A percentile compares a stretch with the other conserved stretches of the same genome.
Evolutionary conservation across 2,329 filamentous ascomycete genomes (phyloP).

Genomic region (Aspergillus sp.): DNA sequence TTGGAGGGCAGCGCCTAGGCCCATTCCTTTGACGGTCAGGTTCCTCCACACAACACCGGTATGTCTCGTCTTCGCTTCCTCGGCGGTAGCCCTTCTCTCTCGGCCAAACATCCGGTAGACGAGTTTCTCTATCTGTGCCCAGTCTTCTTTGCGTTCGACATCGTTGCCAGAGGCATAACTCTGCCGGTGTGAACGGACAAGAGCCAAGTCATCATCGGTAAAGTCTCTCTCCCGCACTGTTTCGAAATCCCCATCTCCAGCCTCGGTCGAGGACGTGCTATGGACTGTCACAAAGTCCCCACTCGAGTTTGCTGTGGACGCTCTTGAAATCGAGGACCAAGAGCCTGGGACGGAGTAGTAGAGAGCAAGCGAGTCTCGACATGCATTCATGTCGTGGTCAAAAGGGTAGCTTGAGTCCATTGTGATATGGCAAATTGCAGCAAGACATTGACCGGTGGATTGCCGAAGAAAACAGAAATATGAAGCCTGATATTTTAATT

Average conservation of each 20-base stretch:
- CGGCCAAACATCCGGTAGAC: conserved; percentile 64
- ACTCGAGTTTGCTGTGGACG: neutral
- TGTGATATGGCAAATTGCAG: too few species aligned
- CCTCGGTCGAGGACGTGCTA: conserved; percentile 3
- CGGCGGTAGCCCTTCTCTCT: conserved; percentile 54
- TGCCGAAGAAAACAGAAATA: too few species aligned
- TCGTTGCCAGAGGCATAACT: conserved; percentile 14
- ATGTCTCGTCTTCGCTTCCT: conserved; percentile 61
- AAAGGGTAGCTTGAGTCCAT: too few species aligned
- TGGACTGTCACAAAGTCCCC: conserved; percentile 7
- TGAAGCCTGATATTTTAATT: too few species aligned
- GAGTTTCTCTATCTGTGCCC: conserved; percentile 31
- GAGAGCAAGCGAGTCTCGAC: neutral
- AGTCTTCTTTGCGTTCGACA: conserved; percentile 16
- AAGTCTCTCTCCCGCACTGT: conserved; percentile 1
- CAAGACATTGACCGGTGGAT: too few species aligned
- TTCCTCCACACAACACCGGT: conserved; percentile 61
- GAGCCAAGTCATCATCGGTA: conserved; percentile 11
- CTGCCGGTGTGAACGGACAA: conserved; percentile 17
- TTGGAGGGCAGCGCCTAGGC: conserved; percentile 54
- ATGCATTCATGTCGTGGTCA: too few species aligned
- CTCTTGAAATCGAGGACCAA: neutral
- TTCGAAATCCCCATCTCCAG: neutral
- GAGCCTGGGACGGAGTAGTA: neutral
- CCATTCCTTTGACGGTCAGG: conserved; percentile 60